Percentiles rank a stretch among this genome's conserved stretches.
Conservation (phyloP, 1,139 yeast species). For the Ogataea hybrid region DNA sequence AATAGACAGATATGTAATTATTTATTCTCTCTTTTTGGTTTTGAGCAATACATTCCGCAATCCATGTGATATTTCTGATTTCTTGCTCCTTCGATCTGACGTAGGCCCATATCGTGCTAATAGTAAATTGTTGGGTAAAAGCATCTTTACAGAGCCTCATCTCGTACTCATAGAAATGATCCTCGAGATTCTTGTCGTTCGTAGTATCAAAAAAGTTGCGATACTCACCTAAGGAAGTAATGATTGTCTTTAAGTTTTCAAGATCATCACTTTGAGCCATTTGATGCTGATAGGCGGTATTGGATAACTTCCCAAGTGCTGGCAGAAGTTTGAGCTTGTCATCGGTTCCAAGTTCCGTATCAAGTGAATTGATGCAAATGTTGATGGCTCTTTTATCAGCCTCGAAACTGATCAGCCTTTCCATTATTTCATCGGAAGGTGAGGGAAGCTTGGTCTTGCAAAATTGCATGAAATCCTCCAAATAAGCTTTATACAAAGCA, state of each 20-base stretch:
- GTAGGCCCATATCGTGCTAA: constrained; percentile 95
- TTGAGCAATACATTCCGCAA: constrained; percentile 95
- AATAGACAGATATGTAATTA: constrained; percentile 73
- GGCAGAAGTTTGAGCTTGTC: constrained; percentile 77
- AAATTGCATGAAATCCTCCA: constrained; percentile 81
- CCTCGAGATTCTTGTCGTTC: constrained; percentile 72
- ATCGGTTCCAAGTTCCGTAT: constrained; percentile 69
- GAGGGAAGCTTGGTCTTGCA: constrained; percentile 56
- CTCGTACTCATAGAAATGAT: constrained; percentile 88
- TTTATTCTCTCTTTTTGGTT: constrained; percentile 80
- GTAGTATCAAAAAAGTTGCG: constrained; percentile 67
- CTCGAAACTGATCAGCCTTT: constrained; percentile 74
- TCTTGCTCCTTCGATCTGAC: constrained; percentile 95
- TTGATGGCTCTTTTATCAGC: constrained; percentile 95
- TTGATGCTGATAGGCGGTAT: constrained; percentile 69
- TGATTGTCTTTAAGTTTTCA: constrained; percentile 74
- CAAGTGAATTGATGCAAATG: constrained; percentile 85
- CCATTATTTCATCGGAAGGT: constrained; percentile 85
- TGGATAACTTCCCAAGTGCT: constrained; percentile 65
- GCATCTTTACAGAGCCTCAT: constrained; percentile 92
- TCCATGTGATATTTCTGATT: constrained; percentile 95
- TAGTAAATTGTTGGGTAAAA: constrained; percentile 93
- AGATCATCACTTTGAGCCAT: constrained; percentile 79
- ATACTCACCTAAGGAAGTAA: constrained; percentile 74
- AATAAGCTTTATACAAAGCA: constrained; percentile 85